Conservation (phyloP, 2,329 filamentous ascomycete genomes). For the Raffaelea ambrosiae region DNA sequence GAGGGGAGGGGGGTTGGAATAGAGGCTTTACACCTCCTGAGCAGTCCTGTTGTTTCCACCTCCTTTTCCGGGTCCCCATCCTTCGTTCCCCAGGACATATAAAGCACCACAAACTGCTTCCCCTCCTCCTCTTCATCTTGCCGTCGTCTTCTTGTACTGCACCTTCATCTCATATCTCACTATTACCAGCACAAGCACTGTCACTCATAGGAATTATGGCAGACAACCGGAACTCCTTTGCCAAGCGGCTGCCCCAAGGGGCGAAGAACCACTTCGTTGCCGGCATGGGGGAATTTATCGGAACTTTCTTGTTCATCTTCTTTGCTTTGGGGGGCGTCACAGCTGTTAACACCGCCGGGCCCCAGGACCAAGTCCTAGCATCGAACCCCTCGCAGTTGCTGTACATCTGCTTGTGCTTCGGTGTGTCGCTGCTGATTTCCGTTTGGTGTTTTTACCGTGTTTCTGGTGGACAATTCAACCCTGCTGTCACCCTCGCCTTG, state of each 20-base stretch:
- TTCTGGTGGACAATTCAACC: conserved; percentile 43
- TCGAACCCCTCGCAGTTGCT: conserved; percentile 28
- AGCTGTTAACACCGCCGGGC: conserved; percentile 17
- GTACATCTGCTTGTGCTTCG: conserved; percentile 42
- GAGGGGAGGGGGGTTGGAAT: no score
- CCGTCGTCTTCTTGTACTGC: neutral
- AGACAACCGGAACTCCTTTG: conserved; percentile 1
- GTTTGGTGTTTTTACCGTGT: conserved; percentile 51
- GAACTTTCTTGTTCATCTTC: conserved; percentile 45
- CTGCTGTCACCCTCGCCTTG: conserved; percentile 46
- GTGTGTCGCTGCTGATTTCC: conserved; percentile 40
- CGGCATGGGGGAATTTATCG: conserved; percentile 41
- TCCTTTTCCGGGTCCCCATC: no score
- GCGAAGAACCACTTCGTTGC: conserved; percentile 28
- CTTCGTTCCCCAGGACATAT: no score
- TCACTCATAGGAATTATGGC: conserved; percentile 3
- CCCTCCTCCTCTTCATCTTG: neutral
- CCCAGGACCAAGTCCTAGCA: conserved; percentile 8
- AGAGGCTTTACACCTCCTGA: no score
- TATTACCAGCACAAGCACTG: neutral
- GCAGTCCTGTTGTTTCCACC: no score
- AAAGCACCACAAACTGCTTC: no score
- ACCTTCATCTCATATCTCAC: neutral
- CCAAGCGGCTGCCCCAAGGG: conserved; percentile 7
- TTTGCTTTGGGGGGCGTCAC: conserved; percentile 20